Base-by-base conservation (phyloP, 805 yeast species). In the Saturnispora zaruensis region DNA sequence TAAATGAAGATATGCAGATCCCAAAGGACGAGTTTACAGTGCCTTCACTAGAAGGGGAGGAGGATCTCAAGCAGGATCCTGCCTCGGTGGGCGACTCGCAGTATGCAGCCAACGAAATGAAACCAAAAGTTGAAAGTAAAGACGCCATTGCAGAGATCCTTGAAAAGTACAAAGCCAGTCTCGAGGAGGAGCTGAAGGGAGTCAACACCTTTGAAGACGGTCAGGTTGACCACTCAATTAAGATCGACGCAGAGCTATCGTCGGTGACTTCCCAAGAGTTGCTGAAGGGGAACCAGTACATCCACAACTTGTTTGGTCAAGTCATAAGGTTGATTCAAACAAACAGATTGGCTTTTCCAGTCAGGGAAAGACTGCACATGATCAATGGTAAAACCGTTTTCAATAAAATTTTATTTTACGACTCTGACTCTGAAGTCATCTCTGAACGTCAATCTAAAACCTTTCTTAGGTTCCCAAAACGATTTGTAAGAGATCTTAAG, bases 401-500 rank as follows among this genome's bases (percentile, higher is more conserved):
- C 38, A 50, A 50, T 33, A 45, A 48, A n/a, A 55, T 59, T 38
- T 24, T 51, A 3, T 40, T 41, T 8, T 42, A 45, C 21, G 52
- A 53, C 18, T 42, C 45, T 8, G 40, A 48, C 9, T 3, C 14
- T 11, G 57, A 58, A 21, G 38, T 50, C 1, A 24, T 51, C 11
- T 46, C 54, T 4, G 57, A 55, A 41, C 28, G 34, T 16, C 49
- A 46, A 16, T 25, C 41, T 2, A 6, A 13, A 2, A 16, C 20
- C 2, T 45, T 55, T n/a, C 49, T 63, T 51, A 33, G 47, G 13
- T 63, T 63, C 38, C 55, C 66, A 13, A 65, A 65, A 1, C 63
- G 65, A 0, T 82, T 80, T 54, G 59, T 78, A 24, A 55, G 57
- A 1, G 70, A 71, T 47, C 66, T 82, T 68, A 69, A 59, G 13